Evolutionary conservation across 176 grass and related monocot species (phyloP).

Genomic region (Tillandsia fasciculata): DNA sequence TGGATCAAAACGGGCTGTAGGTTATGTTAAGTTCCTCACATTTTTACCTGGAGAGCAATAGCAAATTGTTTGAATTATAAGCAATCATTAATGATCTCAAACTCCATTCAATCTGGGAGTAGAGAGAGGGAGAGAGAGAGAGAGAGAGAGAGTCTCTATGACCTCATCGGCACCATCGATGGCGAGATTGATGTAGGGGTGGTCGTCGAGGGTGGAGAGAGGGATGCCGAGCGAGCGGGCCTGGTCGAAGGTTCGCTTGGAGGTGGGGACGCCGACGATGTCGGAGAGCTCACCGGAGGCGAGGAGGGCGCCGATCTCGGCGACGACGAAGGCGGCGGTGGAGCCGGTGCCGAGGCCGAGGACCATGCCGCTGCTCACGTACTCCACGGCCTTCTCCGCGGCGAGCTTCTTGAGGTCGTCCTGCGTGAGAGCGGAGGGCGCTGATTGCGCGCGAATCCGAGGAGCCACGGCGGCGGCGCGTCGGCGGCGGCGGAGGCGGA

Average conservation of each 20-base stretch:
- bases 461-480: not conserved
- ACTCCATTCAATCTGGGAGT: not conserved
- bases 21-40: too few species aligned
- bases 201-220: constrained; percentile 87
- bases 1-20: not conserved
- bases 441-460: constrained; percentile 43
- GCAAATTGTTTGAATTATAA: too few species aligned
- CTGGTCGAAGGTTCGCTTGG: constrained; percentile 92
- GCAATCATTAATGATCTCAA: not conserved
- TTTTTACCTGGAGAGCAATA: too few species aligned
- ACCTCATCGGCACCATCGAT: constrained; percentile 99
- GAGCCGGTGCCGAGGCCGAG: constrained; percentile 92
- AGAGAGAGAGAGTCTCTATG: not conserved
- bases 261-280: constrained; percentile 90
- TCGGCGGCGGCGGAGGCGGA: constrained; percentile 12
- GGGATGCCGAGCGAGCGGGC: constrained; percentile 77
- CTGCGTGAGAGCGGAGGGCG: constrained; percentile 50
- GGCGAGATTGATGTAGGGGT: constrained; percentile 78
- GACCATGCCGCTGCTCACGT: constrained; percentile 88
- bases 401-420: constrained; percentile 92
- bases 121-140: not conserved
- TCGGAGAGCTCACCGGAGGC: constrained; percentile 49
- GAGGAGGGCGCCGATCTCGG: constrained; percentile 78
- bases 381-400: constrained; percentile 82
- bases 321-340: constrained; percentile 88